These are phyloP conservation scores for Suillus subalutaceus DNA, from an alignment of 768 basidiomycete species.

Conservation along the genomic window DNA sequence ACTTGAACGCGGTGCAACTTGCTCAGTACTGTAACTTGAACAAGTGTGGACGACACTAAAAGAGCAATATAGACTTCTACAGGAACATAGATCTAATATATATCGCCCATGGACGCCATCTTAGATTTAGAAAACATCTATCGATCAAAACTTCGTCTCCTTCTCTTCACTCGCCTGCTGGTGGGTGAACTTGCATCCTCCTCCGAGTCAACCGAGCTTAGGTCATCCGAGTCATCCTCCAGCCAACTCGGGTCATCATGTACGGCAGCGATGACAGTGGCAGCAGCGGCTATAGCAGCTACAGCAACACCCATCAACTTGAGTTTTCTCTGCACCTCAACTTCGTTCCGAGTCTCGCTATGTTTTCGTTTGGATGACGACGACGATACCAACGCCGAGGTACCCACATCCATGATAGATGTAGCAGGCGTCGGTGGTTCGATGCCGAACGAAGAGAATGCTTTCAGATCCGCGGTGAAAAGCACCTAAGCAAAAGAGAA, in stretches of 20 bases:
- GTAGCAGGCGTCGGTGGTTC: background rate
- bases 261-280: background rate
- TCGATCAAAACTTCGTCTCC: background rate
- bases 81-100: background rate
- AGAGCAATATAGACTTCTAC: background rate
- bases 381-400: background rate
- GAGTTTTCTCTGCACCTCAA: background rate
- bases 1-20: too few species aligned
- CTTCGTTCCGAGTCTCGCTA: background rate
- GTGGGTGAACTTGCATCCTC: background rate
- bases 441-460: conserved; percentile 62
- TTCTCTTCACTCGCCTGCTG: background rate
- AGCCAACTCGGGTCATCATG: background rate
- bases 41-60: too few species aligned
- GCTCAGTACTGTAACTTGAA: too few species aligned
- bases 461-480: conserved; percentile 74
- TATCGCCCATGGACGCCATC: background rate
- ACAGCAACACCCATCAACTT: background rate
- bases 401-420: background rate
- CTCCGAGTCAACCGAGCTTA: background rate
- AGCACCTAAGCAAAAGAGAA: conserved; percentile 51
- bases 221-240: background rate
- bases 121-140: background rate
- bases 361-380: background rate
- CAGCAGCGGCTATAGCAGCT: background rate